Base-by-base conservation (phyloP, 306 rosid species). In the Vicia sativa region DNA sequence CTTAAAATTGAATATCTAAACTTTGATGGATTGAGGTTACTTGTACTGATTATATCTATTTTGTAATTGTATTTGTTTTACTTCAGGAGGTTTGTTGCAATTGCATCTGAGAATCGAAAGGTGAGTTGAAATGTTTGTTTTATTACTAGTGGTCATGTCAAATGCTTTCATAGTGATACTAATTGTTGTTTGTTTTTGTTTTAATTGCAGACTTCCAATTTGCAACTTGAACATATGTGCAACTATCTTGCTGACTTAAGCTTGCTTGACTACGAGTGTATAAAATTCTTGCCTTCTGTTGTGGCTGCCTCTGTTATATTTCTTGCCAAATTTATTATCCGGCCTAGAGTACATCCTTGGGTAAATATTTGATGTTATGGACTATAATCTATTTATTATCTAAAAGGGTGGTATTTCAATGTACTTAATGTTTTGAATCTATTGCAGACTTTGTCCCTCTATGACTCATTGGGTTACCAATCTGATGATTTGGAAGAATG, bases 221-320 rank as follows among this genome's bases (percentile, higher is more conserved):
- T 79, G 68, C 84, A 77, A 59, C 28, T 88, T 62, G 90, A 90
- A 62, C 88, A 80, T 70, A 74, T 93, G 31, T 41, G 86, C 42
- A 61, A 67, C 74, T 93, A 90, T 75, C 87, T 90, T 26, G 90
- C 90, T 5, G 99, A 93, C 77, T 75, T 93, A 54, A 88, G 99
- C 21, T 73, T 93, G 77, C 56, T 93, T 66, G 97, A 90, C 7
- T 90, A 90, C 44, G 74, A 57, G 9, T 85, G 91, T 62, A 53
- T 90, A 6, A 85, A 73, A 61, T 88, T 82, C 70, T 67, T 86
- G 71, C 97, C 99, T 67, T 90, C 99, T 15, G 31, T 85, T 83
- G 66, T 93, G 15, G 97, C 97, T 58, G 95, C 97, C 0, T 88
- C 99, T 0, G 91, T 67, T 14, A 43, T 84, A 23, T 90, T 86